A percentile compares a stretch with the other conserved stretches of the same genome.
Evolutionary conservation across 2,329 filamentous ascomycete genomes (phyloP).

Genomic region (Microascus cirrosus): DNA sequence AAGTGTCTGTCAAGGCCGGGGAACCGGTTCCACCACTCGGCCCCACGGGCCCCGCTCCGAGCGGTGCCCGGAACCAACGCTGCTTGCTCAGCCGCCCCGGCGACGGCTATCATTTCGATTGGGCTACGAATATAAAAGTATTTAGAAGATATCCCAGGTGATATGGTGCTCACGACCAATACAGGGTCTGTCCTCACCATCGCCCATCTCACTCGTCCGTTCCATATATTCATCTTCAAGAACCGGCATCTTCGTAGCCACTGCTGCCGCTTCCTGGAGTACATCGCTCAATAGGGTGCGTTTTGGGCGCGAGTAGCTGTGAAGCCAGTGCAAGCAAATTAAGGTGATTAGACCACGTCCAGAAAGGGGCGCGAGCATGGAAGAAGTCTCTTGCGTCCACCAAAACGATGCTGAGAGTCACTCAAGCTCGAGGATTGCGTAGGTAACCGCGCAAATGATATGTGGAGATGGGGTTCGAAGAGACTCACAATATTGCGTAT

Average conservation of each 20-base stretch:
- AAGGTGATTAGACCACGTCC: constrained; percentile 19
- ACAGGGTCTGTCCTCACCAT: no score
- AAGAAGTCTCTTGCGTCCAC: constrained; percentile 20
- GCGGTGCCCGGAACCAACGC: no score
- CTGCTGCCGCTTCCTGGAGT: constrained; percentile 14
- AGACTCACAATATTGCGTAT: neutral
- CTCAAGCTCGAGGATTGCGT: constrained; percentile 16
- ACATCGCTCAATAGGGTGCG: constrained; percentile 9
- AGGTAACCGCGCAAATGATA: constrained; percentile 16
- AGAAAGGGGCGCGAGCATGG: constrained; percentile 9
- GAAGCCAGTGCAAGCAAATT: constrained; percentile 20
- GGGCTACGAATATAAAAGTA: no score
- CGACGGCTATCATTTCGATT: no score
- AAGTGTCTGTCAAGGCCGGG: no score
- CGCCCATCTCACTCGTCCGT: no score
- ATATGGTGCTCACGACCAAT: no score
- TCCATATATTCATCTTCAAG: constrained; percentile 22
- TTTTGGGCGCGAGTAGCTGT: constrained; percentile 12
- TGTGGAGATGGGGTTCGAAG: constrained; percentile 9
- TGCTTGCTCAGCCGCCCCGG: no score
- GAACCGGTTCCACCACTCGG: no score
- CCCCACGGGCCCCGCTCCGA: no score
- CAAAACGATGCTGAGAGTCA: constrained; percentile 19
- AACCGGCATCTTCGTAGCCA: constrained; percentile 16
- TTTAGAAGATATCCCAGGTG: no score